Evolutionary conservation across 441 rosid genomes (phyloP), one percentile per base, ranked within the genome.

Genomic region (Dalechampia spathulata): DNA sequence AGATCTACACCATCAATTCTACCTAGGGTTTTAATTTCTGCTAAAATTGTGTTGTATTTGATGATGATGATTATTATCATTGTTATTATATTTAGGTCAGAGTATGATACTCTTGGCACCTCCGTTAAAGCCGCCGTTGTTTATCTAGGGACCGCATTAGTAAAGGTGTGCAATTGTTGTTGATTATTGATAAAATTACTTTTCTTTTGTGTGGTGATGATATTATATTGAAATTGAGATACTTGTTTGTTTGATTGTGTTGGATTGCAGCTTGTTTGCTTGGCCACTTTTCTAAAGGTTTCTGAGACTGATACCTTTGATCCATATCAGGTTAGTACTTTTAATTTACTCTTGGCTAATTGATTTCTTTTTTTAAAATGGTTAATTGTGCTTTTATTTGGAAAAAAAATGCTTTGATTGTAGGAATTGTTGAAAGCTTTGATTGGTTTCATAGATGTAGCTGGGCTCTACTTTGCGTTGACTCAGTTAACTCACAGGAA

Each of bases 391-490:
- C 26, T 36, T 4, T 39, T 15, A 22, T 44, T 23, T 60, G 27
- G 28, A 52, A 22, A 49, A 56, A n/a, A 15, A 50, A 53, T 13
- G 13, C 6, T 45, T 39, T 52, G 16, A 54, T 67, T 68, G 49
- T 78, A 90, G 96, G 97, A 90, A 73, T 73, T 85, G 62, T 52
- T 90, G 79, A 85, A 90, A 82, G 97, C 96, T 55, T 63, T 87
- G 57, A 90, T 91, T 60, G 93, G 98, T 53, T 85, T 91, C 58
- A 78, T 87, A 51, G 98, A 91, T 67, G 96, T 91, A 50, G 97
- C 94, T 69, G 97, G 97, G 57, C 80, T 90, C 10, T 87, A 87
- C 68, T 85, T 70, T 77, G 96, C 96, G 53, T 72, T 90, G 57
- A 83, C 97, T 25, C 94, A 87, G 75, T 75, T 90, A 69, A 83